Percentiles rank a stretch among this genome's conserved stretches.
Evolutionary conservation across 2,329 filamentous ascomycete genomes (phyloP).

Genomic region (Cercospora sp.): DNA sequence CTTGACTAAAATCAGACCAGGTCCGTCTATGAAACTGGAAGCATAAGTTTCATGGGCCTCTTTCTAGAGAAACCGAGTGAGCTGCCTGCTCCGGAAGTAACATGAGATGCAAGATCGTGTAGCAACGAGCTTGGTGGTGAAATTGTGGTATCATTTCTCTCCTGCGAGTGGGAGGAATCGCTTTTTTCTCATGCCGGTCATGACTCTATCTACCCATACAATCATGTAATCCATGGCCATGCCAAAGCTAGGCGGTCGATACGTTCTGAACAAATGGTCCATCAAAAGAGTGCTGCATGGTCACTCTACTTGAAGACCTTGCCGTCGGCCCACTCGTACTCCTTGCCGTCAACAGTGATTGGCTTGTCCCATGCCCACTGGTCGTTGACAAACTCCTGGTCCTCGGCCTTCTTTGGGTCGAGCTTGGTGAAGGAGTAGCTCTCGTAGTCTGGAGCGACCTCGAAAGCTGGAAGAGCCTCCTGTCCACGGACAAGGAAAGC

Average conservation of each 20-base stretch:
- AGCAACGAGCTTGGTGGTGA: neutral
- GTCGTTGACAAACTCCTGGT: constrained; percentile 81
- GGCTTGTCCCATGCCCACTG: constrained; percentile 93
- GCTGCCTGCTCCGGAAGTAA: neutral
- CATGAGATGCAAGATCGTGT: neutral
- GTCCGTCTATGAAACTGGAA: neutral
- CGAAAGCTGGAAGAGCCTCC: constrained; percentile 81
- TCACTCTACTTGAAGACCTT: constrained; percentile 93
- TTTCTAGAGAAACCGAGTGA: neutral
- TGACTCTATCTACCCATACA: constrained; percentile 15
- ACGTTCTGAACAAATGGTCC: neutral
- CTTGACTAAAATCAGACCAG: neutral
- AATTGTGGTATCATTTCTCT: constrained; percentile 1
- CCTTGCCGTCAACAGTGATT: constrained; percentile 77
- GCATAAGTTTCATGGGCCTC: neutral
- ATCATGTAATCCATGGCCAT: constrained; percentile 5
- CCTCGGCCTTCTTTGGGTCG: constrained; percentile 79
- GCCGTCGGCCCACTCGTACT: constrained; percentile 82
- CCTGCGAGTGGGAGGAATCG: constrained; percentile 9
- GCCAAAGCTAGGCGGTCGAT: neutral
- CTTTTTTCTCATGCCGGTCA: constrained; percentile 15
- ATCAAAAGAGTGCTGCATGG: neutral
- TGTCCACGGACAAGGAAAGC: constrained; percentile 94
- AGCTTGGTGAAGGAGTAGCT: constrained; percentile 97
- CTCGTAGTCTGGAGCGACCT: constrained; percentile 96